A percentile compares a stretch with the other conserved stretches of the same genome.
Evolutionary conservation across 2,329 filamentous ascomycete species (phyloP).

Genomic region (Fusarium veterinarium): DNA sequence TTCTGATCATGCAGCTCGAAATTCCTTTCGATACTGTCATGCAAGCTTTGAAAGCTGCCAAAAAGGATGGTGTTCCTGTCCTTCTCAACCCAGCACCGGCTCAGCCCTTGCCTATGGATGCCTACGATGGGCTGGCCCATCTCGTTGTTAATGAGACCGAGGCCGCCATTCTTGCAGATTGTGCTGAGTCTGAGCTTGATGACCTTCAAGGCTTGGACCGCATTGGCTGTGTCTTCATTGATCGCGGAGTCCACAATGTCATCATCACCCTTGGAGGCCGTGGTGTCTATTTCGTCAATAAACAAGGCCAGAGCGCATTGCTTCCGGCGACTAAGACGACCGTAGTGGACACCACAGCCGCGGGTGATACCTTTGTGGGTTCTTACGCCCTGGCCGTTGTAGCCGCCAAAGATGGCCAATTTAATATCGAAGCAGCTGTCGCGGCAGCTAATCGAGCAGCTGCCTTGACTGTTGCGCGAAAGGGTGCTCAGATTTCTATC

Average conservation of each 20-base stretch:
- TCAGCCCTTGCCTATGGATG: constrained; percentile 71
- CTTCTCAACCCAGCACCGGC: constrained; percentile 90
- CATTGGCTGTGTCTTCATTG: constrained; percentile 71
- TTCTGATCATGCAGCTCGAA: constrained; percentile 83
- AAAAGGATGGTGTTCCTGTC: constrained; percentile 65
- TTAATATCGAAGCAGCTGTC: constrained; percentile 68
- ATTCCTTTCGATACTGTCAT: constrained; percentile 75
- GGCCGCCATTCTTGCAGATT: constrained; percentile 76
- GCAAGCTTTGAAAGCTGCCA: constrained; percentile 66
- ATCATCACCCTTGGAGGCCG: constrained; percentile 86
- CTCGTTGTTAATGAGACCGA: constrained; percentile 93
- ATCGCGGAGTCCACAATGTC: constrained; percentile 77
- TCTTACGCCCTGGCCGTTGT: constrained; percentile 83
- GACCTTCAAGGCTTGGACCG: constrained; percentile 55
- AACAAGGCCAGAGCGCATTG: constrained; percentile 55
- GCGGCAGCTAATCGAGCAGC: constrained; percentile 64
- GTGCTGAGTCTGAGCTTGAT: constrained; percentile 62
- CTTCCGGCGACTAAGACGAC: constrained; percentile 74
- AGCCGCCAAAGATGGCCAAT: constrained; percentile 50
- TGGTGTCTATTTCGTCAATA: constrained; percentile 76
- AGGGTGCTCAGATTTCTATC: constrained; percentile 58
- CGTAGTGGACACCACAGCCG: constrained; percentile 93
- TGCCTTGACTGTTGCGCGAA: constrained; percentile 56
- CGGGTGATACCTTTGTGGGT: constrained; percentile 94
- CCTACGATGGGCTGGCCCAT: constrained; percentile 77